Percentiles rank a stretch among this genome's conserved stretches.
Conservation (phyloP, 768 basidiomycete species). For the Podaxis mareebaensis region DNA sequence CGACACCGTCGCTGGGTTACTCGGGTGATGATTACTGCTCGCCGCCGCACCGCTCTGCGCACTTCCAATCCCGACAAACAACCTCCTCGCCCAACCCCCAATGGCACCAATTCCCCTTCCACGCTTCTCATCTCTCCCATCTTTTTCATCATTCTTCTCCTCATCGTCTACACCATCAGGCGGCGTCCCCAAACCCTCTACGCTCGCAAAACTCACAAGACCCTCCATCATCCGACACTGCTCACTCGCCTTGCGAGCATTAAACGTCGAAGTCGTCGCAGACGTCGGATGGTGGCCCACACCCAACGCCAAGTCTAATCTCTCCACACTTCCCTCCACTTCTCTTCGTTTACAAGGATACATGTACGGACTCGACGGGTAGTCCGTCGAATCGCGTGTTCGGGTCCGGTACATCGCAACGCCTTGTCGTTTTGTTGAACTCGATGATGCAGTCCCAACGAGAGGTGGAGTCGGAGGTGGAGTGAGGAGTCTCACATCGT, state of each 20-base stretch:
- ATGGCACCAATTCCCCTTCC: constrained; percentile 17
- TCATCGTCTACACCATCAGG: constrained; percentile 22
- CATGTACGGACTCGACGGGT: background rate
- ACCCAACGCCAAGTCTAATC: background rate
- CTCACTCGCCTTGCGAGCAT: constrained; percentile 25
- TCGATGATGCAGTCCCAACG: background rate
- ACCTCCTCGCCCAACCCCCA: constrained; percentile 22
- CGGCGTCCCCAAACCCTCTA: constrained; percentile 27
- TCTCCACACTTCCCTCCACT: constrained; percentile 3
- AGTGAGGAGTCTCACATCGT: constrained; percentile 17
- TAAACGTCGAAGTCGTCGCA: constrained; percentile 17
- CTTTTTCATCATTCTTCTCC: constrained; percentile 16
- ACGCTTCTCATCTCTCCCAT: constrained; percentile 9
- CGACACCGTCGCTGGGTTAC: constrained; percentile 1
- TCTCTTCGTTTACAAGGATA: constrained; percentile 2
- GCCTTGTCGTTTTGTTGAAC: background rate
- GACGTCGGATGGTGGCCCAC: background rate
- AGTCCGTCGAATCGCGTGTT: background rate
- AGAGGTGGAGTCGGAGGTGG: constrained; percentile 20
- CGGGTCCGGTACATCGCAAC: background rate
- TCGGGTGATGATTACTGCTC: background rate
- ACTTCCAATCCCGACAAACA: constrained; percentile 16
- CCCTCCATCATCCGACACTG: constrained; percentile 26
- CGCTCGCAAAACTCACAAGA: constrained; percentile 25
- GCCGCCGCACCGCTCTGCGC: background rate